Evolutionary conservation across 805 yeast species (phyloP).

Genomic region (Candida koratica): DNA sequence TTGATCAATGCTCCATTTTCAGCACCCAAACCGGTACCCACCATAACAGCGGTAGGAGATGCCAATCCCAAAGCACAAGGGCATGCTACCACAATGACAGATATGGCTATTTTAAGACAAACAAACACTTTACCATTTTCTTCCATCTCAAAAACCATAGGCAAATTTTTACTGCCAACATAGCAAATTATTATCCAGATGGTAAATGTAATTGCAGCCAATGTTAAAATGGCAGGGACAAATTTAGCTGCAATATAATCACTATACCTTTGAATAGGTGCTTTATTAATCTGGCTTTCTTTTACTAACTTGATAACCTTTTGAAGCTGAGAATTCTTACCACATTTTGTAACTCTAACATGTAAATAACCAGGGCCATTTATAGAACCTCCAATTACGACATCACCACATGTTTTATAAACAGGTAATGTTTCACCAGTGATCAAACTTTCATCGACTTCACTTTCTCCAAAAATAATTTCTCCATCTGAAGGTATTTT

Average conservation of each 20-base stretch:
- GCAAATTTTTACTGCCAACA: constrained; percentile 27
- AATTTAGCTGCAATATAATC: constrained; percentile 81
- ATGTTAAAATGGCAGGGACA: constrained; percentile 66
- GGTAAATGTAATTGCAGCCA: constrained; percentile 62
- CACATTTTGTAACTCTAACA: constrained; percentile 65
- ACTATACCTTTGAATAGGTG: constrained; percentile 88
- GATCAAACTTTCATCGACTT: constrained; percentile 80
- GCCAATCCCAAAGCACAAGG: constrained; percentile 98
- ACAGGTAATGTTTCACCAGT: constrained; percentile 91
- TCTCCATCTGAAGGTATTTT: constrained; percentile 90
- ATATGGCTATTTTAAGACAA: constrained; percentile 75
- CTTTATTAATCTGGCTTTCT: constrained; percentile 82
- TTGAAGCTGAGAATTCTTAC: constrained; percentile 80
- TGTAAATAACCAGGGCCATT: constrained; percentile 74
- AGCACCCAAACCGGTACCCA: constrained; percentile 97
- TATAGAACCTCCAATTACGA: constrained; percentile 85
- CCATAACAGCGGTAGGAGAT: constrained; percentile 99
- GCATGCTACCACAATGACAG: constrained; percentile 96
- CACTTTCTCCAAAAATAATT: constrained; percentile 73
- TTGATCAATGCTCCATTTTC: constrained; percentile 82
- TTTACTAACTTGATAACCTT: constrained; percentile 83
- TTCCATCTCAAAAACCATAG: constrained; percentile 44
- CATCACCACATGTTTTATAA: constrained; percentile 53
- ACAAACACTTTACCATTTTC: constrained; percentile 57
- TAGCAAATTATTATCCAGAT: constrained; percentile 37